Evolutionary conservation across 2,329 filamentous ascomycete species (phyloP), one percentile per base, ranked within the genome.

Genomic region (Canariomyces notabilis): DNA sequence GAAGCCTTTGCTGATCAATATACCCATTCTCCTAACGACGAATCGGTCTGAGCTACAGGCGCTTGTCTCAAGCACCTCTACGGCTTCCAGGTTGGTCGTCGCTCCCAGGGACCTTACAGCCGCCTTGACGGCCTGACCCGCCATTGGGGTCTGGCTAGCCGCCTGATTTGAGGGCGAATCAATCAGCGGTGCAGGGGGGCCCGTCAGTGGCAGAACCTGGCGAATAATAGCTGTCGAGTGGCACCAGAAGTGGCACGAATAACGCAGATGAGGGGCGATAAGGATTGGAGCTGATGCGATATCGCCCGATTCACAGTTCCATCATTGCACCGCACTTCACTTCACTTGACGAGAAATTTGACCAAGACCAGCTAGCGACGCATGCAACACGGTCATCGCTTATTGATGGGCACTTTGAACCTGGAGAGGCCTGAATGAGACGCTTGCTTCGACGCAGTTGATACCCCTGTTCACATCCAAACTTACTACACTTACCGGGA

Each of bases 101-200:
- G n/a, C n/a, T n/a, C n/a, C n/a, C n/a, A n/a, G 8, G 8, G 20
- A 15, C 20, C 26, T 33, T 41, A 42, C 40, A 47, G 36, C 48
- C 44, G 44, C 16, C 4, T 23, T 16, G n/a, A 40, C 37, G 43
- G 41, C 49, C 48, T 46, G 42, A 35, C 18, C 21, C 21, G 42
- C 39, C 89, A 87, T 61, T 83, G 82, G 50, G 46, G 38, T 42
- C 36, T 42, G 32, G 48, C 23, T 38, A 16, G 33, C 18, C 8
- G 22, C 48, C 18, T 53, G 44, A 50, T 53, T 53, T 42, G 48
- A 18, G 35, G n/a, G 39, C 31, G n/a, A n/a, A 26, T 34, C 50
- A 50, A 42, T 42, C 45, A 48, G 37, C 48, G n/a, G 49, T 36
- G 29, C 37, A 5, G 22, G 41, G 36, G 22, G 29, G 31, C 9